These are phyloP conservation scores for Tuctoria greenei DNA, from an alignment of 176 grass and related monocot species.

Conservation along the genomic window DNA sequence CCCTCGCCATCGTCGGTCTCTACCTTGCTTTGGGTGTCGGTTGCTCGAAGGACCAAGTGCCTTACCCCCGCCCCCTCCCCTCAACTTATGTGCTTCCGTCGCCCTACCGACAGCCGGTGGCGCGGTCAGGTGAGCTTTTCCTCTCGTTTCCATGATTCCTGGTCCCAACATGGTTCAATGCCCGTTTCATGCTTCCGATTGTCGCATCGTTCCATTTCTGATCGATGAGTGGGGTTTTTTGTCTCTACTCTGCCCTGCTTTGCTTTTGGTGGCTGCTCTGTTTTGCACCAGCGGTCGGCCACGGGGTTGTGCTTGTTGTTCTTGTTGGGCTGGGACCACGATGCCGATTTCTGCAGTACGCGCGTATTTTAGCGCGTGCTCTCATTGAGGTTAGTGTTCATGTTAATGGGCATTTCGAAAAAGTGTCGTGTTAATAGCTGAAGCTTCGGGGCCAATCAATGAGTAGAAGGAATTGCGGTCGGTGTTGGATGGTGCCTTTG, in stretches of 20 bases:
- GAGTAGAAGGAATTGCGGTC: not conserved
- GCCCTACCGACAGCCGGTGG: not conserved
- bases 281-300: not conserved
- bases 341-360: not conserved
- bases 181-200: not conserved
- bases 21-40: not conserved
- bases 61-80: too few species aligned
- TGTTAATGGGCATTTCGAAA: too few species aligned
- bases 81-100: not conserved
- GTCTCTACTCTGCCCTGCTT: too few species aligned
- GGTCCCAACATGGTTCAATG: not conserved
- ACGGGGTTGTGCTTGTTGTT: not conserved
- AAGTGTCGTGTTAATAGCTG: too few species aligned
- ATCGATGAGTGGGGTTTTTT: not conserved
- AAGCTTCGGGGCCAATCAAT: not conserved
- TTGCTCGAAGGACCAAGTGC: not conserved
- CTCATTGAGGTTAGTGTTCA: not conserved
- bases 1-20: not conserved
- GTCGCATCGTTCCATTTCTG: not conserved
- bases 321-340: not conserved
- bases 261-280: constrained; percentile 2
- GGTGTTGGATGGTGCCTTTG: not conserved
- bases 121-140: constrained; percentile 20
- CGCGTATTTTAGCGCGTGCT: constrained; percentile 10
- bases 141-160: not conserved